These are phyloP conservation scores for Eucalyptus caleyi DNA, from an alignment of 345 rosid species.

Conservation along the genomic window DNA sequence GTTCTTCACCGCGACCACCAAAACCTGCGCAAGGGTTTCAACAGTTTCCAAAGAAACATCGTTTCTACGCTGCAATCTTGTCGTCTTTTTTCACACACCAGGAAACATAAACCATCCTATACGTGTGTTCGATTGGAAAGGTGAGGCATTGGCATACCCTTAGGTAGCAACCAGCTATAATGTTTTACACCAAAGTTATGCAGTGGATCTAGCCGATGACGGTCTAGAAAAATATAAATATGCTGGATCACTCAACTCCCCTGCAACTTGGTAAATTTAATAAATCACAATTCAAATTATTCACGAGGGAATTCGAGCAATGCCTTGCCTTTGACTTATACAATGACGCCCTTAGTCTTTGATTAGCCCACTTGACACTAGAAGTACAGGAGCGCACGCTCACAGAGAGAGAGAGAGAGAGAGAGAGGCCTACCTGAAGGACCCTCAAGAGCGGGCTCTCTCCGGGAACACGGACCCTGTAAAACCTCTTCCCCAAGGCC, in stretches of 20 bases:
- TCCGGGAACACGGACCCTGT: slow-evolving; percentile 9
- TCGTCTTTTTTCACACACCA: background rate
- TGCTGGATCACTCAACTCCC: background rate
- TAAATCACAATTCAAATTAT: background rate
- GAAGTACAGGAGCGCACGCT: background rate
- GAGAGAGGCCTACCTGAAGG: background rate
- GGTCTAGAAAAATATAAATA: background rate
- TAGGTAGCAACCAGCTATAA: background rate
- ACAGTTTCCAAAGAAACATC: background rate
- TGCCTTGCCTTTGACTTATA: background rate
- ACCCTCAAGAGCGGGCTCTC: slow-evolving; percentile 13
- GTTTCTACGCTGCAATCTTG: background rate
- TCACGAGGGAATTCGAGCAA: background rate
- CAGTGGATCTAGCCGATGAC: background rate
- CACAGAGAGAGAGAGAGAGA: background rate
- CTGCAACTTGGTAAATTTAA: background rate
- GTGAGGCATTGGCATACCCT: background rate
- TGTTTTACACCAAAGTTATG: background rate
- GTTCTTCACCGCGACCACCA: slow-evolving; percentile 9
- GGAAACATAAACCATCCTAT: background rate
- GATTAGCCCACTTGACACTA: background rate
- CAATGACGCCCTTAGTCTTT: background rate
- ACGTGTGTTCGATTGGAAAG: background rate
- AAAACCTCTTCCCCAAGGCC: slow-evolving; percentile 5
- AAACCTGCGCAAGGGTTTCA: background rate